Evolutionary conservation across 1,284 basidiomycete genomes (phyloP).

Genomic region (Boletellus dicymbophilus): DNA sequence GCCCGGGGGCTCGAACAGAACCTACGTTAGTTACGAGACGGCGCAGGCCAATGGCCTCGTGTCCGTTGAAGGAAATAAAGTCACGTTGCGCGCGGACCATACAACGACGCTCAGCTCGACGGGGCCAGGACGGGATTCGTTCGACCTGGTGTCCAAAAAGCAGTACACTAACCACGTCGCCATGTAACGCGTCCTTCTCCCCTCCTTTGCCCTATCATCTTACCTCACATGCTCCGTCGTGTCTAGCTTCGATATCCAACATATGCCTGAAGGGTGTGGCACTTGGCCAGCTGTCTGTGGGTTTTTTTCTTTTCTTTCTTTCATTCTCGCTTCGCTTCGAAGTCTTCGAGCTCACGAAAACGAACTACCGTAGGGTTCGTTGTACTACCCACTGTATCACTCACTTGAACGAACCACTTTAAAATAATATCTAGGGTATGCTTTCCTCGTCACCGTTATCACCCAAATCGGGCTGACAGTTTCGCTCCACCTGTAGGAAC

Average conservation of each 20-base stretch:
- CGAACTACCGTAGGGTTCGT: slow-evolving; percentile 22
- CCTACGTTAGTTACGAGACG: slow-evolving; percentile 13
- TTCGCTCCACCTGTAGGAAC: slow-evolving; percentile 14
- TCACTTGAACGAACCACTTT: no score
- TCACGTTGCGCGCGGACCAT: slow-evolving; percentile 20
- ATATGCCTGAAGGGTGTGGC: slow-evolving; percentile 41
- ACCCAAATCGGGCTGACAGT: background rate
- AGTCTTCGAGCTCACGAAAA: background rate
- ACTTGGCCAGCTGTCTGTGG: slow-evolving; percentile 40
- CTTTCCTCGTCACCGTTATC: background rate
- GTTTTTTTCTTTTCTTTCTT: no score
- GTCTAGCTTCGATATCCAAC: slow-evolving; percentile 35
- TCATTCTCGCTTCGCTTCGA: background rate
- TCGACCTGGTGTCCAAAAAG: slow-evolving; percentile 33
- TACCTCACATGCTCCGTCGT: slow-evolving; percentile 4
- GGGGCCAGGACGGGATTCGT: slow-evolving; percentile 39
- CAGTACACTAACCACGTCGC: slow-evolving; percentile 36
- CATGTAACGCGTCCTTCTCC: slow-evolving; percentile 26
- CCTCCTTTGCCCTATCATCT: background rate
- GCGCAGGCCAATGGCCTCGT: slow-evolving; percentile 15
- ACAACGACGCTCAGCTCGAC: slow-evolving; percentile 18
- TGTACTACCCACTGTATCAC: background rate
- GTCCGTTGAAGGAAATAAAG: slow-evolving; percentile 11
- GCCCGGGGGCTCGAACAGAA: slow-evolving; percentile 2
- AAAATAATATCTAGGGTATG: no score